Conservation (phyloP, 2,329 filamentous ascomycete genomes). For the Talaromyces piceae region DNA sequence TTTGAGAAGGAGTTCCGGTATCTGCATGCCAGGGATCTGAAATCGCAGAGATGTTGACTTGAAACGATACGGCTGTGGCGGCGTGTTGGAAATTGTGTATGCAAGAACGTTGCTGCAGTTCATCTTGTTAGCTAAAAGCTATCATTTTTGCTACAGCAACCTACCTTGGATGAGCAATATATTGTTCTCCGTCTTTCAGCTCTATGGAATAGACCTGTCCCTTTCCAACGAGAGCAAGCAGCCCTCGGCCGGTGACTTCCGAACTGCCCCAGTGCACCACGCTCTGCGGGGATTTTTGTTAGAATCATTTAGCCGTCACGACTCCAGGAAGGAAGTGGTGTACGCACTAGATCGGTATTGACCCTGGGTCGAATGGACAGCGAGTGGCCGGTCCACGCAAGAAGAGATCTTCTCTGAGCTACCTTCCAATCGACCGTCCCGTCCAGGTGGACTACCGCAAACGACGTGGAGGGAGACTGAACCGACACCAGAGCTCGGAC, state of each 20-base stretch:
- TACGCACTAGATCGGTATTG: conserved; percentile 59
- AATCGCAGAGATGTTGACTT: conserved; percentile 67
- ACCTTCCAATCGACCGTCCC: conserved; percentile 95
- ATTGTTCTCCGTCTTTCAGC: conserved; percentile 75
- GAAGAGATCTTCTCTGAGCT: conserved; percentile 72
- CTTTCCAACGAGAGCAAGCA: conserved; percentile 75
- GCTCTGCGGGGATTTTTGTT: conserved; percentile 38
- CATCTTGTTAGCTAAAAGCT: conserved; percentile 1
- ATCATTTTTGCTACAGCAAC: conserved; percentile 5
- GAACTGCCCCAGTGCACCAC: conserved; percentile 89
- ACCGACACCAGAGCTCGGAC: conserved; percentile 84
- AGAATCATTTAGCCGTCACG: not conserved
- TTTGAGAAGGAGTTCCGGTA: conserved; percentile 58
- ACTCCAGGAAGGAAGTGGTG: conserved; percentile 11
- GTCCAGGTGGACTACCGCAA: conserved; percentile 81
- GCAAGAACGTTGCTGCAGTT: conserved; percentile 69
- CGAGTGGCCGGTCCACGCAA: conserved; percentile 96
- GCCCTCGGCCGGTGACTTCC: conserved; percentile 75
- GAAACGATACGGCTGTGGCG: conserved; percentile 79
- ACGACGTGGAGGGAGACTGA: conserved; percentile 77
- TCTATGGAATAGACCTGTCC: conserved; percentile 85
- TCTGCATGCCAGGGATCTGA: conserved; percentile 64
- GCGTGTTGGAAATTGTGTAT: conserved; percentile 67
- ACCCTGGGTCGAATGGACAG: conserved; percentile 67
- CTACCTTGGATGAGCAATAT: conserved; percentile 74